These are phyloP conservation scores for Luvunga scandens DNA, from an alignment of 345 rosid species.

Conservation along the genomic window DNA sequence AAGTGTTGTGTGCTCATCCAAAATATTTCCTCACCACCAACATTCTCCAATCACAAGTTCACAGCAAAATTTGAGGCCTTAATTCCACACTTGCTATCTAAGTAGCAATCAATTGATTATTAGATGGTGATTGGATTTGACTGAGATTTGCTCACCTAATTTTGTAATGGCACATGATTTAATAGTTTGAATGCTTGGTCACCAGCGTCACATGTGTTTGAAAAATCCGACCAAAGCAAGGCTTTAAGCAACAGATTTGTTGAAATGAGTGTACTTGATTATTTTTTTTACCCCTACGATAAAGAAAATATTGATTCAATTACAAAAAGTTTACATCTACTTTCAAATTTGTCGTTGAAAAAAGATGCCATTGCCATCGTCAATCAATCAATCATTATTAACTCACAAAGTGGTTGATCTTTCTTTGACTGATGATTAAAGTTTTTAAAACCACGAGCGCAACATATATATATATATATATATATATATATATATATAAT, in stretches of 20 bases:
- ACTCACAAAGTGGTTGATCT: not conserved
- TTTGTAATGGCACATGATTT: not conserved
- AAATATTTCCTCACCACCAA: not conserved
- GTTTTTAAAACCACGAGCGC: not conserved
- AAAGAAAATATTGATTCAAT: not conserved
- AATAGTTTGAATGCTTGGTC: not conserved
- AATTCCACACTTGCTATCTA: not conserved
- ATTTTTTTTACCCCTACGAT: not conserved
- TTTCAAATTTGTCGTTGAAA: constrained; percentile 3
- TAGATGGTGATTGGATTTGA: not conserved
- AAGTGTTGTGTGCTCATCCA: no score
- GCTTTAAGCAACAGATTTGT: not conserved
- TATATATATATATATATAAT: no score
- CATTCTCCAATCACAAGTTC: not conserved
- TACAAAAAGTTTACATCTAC: not conserved
- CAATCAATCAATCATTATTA: not conserved
- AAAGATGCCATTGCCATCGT: not conserved
- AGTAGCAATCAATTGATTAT: not conserved
- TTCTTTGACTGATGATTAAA: not conserved
- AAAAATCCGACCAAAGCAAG: not conserved
- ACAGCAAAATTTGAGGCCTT: not conserved
- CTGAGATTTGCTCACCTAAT: not conserved
- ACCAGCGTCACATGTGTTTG: not conserved
- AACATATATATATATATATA: no score
- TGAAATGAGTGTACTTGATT: not conserved